Conservation (phyloP, 768 basidiomycete genomes). For the Calvatia gigantea region DNA sequence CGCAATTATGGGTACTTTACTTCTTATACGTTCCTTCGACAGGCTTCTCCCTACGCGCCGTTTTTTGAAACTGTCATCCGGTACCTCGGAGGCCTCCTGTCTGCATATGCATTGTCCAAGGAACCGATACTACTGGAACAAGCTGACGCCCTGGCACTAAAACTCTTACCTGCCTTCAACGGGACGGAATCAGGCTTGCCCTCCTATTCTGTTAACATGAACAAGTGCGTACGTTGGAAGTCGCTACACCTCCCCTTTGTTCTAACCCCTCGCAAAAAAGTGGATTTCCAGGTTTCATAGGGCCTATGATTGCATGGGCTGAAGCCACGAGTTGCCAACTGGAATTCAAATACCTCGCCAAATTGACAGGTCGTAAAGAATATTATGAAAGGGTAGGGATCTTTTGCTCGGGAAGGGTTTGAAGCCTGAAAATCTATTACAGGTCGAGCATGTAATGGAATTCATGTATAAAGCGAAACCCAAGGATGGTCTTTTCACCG, state of each 20-base stretch:
- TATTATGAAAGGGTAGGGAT: constrained; percentile 37
- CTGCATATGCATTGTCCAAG: constrained; percentile 70
- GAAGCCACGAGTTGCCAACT: constrained; percentile 55
- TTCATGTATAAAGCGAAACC: constrained; percentile 14
- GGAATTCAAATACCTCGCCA: constrained; percentile 75
- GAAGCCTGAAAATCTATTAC: neutral
- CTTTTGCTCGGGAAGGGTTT: neutral
- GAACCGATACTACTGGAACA: constrained; percentile 55
- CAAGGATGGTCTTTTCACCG: constrained; percentile 14
- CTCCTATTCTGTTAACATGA: constrained; percentile 54
- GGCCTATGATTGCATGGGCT: constrained; percentile 26
- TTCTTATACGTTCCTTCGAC: neutral
- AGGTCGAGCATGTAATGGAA: constrained; percentile 20
- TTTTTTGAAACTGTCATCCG: constrained; percentile 81
- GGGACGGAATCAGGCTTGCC: constrained; percentile 60
- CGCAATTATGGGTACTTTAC: neutral
- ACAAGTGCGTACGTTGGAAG: constrained; percentile 29
- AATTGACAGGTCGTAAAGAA: constrained; percentile 55
- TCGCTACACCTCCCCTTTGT: neutral
- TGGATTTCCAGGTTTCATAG: neutral
- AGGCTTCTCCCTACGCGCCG: constrained; percentile 34
- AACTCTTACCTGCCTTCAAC: constrained; percentile 63
- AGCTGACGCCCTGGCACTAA: constrained; percentile 64
- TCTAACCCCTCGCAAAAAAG: neutral
- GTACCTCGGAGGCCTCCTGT: constrained; percentile 70